Evolutionary conservation across 345 rosid genomes (phyloP).

Genomic region (Geranium brycei): DNA sequence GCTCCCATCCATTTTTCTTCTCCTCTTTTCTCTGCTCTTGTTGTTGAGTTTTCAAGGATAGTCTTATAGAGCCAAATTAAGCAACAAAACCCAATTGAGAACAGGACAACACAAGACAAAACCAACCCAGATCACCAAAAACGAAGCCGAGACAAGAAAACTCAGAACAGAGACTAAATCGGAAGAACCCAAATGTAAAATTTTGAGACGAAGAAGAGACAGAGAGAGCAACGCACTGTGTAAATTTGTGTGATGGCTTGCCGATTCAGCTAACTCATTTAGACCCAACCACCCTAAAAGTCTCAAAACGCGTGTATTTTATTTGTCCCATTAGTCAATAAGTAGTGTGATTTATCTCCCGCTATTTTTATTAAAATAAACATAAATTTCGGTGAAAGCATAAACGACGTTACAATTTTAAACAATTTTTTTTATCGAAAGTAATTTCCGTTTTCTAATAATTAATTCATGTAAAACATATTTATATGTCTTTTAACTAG

Average conservation of each 20-base stretch:
- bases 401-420: too few relatives aligned
- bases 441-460: too few relatives aligned
- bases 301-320: neutral
- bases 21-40: too few relatives aligned
- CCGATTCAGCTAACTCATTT: neutral
- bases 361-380: too few relatives aligned
- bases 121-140: neutral
- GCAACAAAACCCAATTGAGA: neutral
- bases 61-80: neutral
- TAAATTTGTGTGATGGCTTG: neutral
- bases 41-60: too few relatives aligned
- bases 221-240: neutral
- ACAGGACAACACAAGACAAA: neutral
- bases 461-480: too few relatives aligned
- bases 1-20: constrained; percentile 15
- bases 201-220: neutral
- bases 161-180: neutral
- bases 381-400: too few relatives aligned
- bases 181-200: neutral
- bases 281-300: neutral
- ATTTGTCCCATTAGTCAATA: neutral
- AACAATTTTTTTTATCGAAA: too few relatives aligned
- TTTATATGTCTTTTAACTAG: too few relatives aligned
- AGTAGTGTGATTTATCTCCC: neutral
- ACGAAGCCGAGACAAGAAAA: neutral